Evolutionary conservation across 1,284 basidiomycete genomes (phyloP).

Genomic region (Tilletia caries): DNA sequence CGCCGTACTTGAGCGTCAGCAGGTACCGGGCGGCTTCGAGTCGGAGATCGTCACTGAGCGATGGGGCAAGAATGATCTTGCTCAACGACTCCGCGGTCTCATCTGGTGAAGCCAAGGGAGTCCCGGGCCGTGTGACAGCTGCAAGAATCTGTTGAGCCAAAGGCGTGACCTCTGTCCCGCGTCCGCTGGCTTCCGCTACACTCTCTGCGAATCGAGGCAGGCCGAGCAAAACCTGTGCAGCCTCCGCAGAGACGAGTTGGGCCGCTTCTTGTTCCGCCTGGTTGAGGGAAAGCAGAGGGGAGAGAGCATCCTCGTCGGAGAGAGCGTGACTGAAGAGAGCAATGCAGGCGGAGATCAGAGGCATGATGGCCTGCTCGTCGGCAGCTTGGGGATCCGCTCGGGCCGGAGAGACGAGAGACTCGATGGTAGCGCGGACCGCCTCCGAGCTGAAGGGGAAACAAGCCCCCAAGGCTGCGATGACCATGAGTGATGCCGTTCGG

Average conservation of each 20-base stretch:
- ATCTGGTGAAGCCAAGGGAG: not conserved
- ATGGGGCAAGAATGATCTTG: not conserved
- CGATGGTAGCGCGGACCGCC: no score
- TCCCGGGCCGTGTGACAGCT: conserved; percentile 18
- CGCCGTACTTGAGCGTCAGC: not conserved
- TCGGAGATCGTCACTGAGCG: not conserved
- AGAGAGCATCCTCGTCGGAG: not conserved
- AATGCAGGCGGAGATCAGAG: not conserved
- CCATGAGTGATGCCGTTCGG: not conserved
- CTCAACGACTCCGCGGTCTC: not conserved
- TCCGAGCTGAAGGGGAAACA: no score
- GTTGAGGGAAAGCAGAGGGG: no score
- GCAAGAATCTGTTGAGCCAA: conserved; percentile 33
- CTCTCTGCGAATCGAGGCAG: conserved; percentile 2
- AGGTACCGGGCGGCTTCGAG: not conserved
- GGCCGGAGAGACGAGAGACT: no score
- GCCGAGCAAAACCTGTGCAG: not conserved
- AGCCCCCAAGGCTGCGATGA: not conserved
- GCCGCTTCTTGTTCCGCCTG: not conserved
- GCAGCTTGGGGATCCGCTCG: no score
- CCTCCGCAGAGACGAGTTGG: not conserved
- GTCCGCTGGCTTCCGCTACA: conserved; percentile 22
- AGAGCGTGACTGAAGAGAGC: not conserved
- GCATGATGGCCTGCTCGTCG: conserved; percentile 1
- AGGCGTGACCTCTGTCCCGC: conserved; percentile 31